Conservation (phyloP, 2,329 filamentous ascomycete genomes). For the Beauveria brongniartii region DNA sequence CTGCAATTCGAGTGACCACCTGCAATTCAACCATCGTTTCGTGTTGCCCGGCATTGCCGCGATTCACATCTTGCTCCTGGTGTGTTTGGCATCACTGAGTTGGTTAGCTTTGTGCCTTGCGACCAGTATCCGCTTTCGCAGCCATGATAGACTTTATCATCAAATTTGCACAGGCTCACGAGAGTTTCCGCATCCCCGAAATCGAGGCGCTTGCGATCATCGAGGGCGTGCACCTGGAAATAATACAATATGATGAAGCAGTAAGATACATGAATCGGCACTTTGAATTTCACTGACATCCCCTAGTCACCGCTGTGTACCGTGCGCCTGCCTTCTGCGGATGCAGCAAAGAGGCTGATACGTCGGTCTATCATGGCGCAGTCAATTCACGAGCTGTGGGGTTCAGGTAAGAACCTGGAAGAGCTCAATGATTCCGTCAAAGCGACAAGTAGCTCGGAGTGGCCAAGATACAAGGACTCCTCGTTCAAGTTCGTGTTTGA, state of each 20-base stretch:
- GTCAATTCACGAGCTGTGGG: constrained; percentile 87
- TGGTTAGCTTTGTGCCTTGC: too few species aligned
- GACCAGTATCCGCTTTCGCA: background rate
- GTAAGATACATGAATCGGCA: constrained; percentile 41
- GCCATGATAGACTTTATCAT: constrained; percentile 67
- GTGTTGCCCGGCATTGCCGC: too few species aligned
- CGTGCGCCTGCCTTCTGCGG: constrained; percentile 57
- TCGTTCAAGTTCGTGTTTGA: constrained; percentile 85
- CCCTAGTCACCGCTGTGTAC: constrained; percentile 78
- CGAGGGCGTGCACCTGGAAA: constrained; percentile 57
- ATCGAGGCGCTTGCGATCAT: constrained; percentile 70
- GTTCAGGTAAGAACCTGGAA: constrained; percentile 56
- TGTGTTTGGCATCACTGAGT: too few species aligned
- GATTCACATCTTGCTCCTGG: background rate
- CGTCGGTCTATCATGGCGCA: constrained; percentile 73
- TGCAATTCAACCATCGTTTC: background rate
- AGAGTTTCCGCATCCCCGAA: constrained; percentile 83
- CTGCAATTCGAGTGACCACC: background rate
- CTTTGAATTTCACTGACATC: constrained; percentile 16
- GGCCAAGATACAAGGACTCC: constrained; percentile 53
- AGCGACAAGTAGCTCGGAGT: constrained; percentile 46
- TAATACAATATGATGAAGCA: constrained; percentile 66
- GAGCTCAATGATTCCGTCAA: constrained; percentile 60
- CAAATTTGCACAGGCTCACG: constrained; percentile 81
- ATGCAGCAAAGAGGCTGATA: constrained; percentile 59